Percentiles rank a stretch among this genome's conserved stretches.
Evolutionary conservation across 2,329 filamentous ascomycete genomes (phyloP).

Genomic region (Xylariaceae sp.): DNA sequence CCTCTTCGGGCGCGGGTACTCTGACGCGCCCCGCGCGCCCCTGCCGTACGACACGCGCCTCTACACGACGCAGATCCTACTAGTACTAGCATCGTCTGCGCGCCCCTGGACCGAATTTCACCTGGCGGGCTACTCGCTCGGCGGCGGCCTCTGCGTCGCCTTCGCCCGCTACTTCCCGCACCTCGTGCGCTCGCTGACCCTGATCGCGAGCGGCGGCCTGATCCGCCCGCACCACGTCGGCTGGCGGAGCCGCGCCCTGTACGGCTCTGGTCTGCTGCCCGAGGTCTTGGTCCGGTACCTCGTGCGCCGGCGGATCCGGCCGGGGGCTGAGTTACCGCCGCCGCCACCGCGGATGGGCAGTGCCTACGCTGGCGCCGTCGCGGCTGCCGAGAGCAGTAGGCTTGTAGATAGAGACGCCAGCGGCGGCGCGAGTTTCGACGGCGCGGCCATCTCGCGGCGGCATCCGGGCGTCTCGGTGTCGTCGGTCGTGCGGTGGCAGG

Average conservation of each 20-base stretch:
- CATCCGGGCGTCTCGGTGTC: slow-evolving; percentile 60
- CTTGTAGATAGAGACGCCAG: slow-evolving; percentile 41
- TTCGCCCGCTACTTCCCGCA: slow-evolving; percentile 72
- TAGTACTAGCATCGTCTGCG: slow-evolving; percentile 66
- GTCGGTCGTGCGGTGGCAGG: slow-evolving; percentile 70
- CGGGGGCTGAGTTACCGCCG: slow-evolving; percentile 2
- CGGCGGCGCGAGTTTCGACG: slow-evolving; percentile 45
- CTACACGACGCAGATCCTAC: slow-evolving; percentile 66
- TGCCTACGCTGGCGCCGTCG: slow-evolving; percentile 21
- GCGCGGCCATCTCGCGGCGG: slow-evolving; percentile 54
- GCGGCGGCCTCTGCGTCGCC: slow-evolving; percentile 71
- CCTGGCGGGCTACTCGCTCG: slow-evolving; percentile 78
- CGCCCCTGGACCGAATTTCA: slow-evolving; percentile 65
- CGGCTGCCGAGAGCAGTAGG: slow-evolving; percentile 29
- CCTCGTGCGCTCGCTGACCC: slow-evolving; percentile 63
- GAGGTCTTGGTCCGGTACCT: slow-evolving; percentile 54
- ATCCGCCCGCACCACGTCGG: slow-evolving; percentile 65
- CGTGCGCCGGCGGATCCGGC: slow-evolving; percentile 38
- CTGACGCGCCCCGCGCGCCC: slow-evolving; percentile 64
- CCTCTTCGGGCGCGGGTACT: slow-evolving; percentile 77
- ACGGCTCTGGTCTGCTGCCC: slow-evolving; percentile 62
- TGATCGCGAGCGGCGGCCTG: slow-evolving; percentile 71
- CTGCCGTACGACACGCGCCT: slow-evolving; percentile 65
- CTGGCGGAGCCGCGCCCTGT: slow-evolving; percentile 64
- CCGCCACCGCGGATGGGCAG: neutral